phyloP scores from a whole-genome alignment of 495 filamentous ascomycete genomes.

The Cudoniella acicularis region DNA sequence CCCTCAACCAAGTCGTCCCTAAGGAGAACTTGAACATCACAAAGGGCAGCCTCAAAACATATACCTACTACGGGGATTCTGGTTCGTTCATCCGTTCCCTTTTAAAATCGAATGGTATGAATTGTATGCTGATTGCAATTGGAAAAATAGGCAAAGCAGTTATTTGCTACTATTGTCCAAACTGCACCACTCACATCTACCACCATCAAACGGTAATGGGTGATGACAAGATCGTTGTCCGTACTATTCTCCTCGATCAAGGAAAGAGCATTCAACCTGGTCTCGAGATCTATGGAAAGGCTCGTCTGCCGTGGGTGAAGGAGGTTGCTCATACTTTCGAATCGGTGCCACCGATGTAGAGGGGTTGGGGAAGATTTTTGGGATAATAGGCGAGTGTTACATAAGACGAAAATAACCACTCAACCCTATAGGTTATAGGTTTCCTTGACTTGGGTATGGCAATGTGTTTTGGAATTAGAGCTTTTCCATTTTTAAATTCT shows the following conservation, averaged over 20 bases:
- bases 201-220: slow-evolving; percentile 49
- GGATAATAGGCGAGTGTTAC: too few species aligned
- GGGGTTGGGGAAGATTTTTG: too few species aligned
- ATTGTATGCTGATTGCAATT: slow-evolving; percentile 1
- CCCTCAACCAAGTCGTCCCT: slow-evolving; percentile 47
- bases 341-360: neutral
- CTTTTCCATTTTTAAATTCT: too few species aligned
- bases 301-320: slow-evolving; percentile 3
- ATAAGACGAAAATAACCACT: too few species aligned
- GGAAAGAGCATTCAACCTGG: slow-evolving; percentile 4
- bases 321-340: slow-evolving; percentile 10
- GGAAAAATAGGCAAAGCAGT: slow-evolving; percentile 43
- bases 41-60: slow-evolving; percentile 40
- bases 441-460: too few species aligned
- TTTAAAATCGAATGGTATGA: neutral
- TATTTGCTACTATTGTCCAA: slow-evolving; percentile 52
- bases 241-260: slow-evolving; percentile 37
- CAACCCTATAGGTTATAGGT: too few species aligned
- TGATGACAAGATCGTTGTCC: slow-evolving; percentile 40
- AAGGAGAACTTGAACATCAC: slow-evolving; percentile 43
- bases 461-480: too few species aligned
- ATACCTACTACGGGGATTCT: slow-evolving; percentile 49
- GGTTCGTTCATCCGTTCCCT: slow-evolving; percentile 21
- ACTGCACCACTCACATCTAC: slow-evolving; percentile 36
- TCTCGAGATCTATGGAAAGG: slow-evolving; percentile 12